Base-by-base conservation (phyloP, 805 yeast genomes). In the Suhomyces pyralidae region DNA sequence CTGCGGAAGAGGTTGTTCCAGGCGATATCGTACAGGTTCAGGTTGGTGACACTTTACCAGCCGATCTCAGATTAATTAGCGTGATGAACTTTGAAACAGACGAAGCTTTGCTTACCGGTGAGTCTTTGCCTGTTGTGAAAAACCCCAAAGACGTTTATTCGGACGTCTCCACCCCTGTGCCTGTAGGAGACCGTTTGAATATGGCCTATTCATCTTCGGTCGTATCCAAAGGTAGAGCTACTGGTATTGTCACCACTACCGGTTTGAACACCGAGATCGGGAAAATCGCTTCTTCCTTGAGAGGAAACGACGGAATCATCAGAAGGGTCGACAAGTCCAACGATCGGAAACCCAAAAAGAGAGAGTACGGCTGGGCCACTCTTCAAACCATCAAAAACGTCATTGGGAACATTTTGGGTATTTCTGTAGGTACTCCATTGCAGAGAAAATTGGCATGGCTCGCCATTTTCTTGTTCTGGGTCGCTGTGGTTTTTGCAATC, bases 401-500 rank as follows among this genome's bases (percentile, higher is more conserved):
- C 40, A 61, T 81, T 49, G 90, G 90, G 36, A 81, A 84, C 40
- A 81, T 90, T 58, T 77, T 90, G 58, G 96, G 97, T 49, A 81
- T 85, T 28, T 81, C 80, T 36, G 82, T 78, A 14, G 96, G 96
- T 34, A 90, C 97, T 2, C 96, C 97, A 2, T 77, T 90, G 57
- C 92, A 86, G 57, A 78, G 88, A 56, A 83, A 82, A 60, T 76
- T 90, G 51, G 83, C 96, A 1, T 83, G 86, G 77, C 75, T 90
- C 50, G 96, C 97, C 3, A 81, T 89, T 48, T 66, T 80, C 43
- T 74, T 90, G 46, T 89, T 90, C 58, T 76, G 77, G 60, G 72
- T 90, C 46, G 96, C 97, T 5, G 94, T 90, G n/a, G 59, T 90
- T 1, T 85, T 89, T 63, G 96, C 96, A 1, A 84, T 90, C 52